These are phyloP conservation scores for Sporothrix inflata DNA, from an alignment of 2,329 filamentous ascomycete genomes.

Conservation along the genomic window DNA sequence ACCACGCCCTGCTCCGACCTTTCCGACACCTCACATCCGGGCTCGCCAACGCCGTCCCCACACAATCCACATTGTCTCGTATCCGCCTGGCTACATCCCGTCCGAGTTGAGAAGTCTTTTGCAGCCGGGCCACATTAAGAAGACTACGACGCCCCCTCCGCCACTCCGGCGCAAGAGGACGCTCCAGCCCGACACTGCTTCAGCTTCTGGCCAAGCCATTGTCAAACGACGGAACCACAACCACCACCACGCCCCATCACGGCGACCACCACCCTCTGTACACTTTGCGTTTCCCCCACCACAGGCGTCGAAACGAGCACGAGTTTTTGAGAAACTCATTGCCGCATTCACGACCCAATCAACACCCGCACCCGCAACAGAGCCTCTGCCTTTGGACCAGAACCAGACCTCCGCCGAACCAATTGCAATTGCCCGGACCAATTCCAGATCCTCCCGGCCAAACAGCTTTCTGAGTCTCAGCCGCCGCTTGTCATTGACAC, in stretches of 20 bases:
- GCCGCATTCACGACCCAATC: constrained; percentile 36
- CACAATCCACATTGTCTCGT: constrained; percentile 59
- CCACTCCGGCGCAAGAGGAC: background rate
- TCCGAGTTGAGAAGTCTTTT: constrained; percentile 43
- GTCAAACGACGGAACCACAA: constrained; percentile 2
- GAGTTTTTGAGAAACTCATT: constrained; percentile 39
- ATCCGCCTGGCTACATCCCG: constrained; percentile 48
- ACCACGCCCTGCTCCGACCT: constrained; percentile 36
- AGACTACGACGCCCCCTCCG: background rate
- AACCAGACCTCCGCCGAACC: background rate
- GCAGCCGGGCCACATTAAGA: constrained; percentile 12
- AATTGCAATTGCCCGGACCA: background rate
- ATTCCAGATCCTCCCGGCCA: constrained; percentile 30
- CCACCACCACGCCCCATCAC: background rate
- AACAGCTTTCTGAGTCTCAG: constrained; percentile 36
- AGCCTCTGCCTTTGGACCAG: background rate
- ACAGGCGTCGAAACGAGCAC: constrained; percentile 11
- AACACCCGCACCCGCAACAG: background rate
- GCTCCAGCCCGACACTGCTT: background rate
- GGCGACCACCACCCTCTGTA: background rate
- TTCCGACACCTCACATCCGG: constrained; percentile 51
- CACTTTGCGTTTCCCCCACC: background rate
- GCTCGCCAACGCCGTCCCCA: constrained; percentile 57
- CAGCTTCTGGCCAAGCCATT: background rate
- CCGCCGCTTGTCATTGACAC: constrained; percentile 35